A percentile compares a stretch with the other conserved stretches of the same genome.
Conservation (phyloP, 345 rosid genomes). For the Bretschneidera sinensis region DNA sequence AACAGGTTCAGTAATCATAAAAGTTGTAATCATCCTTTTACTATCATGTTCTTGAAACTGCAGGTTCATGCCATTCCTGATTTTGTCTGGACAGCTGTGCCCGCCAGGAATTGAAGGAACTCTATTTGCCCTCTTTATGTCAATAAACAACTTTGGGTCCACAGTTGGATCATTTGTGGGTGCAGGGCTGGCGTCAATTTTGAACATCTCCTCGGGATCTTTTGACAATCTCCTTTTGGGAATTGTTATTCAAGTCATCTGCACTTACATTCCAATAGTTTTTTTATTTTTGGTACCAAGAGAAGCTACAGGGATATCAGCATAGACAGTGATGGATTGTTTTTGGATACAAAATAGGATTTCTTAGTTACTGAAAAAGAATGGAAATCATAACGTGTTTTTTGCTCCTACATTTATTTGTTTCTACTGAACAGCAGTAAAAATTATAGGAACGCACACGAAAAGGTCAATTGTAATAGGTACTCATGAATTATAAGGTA, state of each 20-base stretch:
- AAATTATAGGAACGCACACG: too few species aligned
- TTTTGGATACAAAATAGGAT: background rate
- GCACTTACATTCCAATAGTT: conserved; percentile 69
- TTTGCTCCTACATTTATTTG: background rate
- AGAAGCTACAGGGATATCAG: conserved; percentile 80
- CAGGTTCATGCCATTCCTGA: conserved; percentile 98
- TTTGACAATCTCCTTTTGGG: conserved; percentile 77
- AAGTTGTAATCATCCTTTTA: conserved; percentile 2
- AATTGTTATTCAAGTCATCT: conserved; percentile 60
- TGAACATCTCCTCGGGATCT: conserved; percentile 80
- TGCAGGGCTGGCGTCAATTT: conserved; percentile 76
- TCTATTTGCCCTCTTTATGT: conserved; percentile 93
- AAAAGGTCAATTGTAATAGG: too few species aligned
- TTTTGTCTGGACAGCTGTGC: conserved; percentile 88
- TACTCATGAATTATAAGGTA: too few species aligned
- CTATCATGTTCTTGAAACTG: conserved; percentile 8
- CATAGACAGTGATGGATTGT: conserved; percentile 24
- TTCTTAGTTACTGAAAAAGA: background rate
- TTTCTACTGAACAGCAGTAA: background rate
- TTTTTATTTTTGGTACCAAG: conserved; percentile 82
- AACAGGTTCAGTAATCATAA: too few species aligned
- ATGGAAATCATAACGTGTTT: background rate
- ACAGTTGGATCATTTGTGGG: conserved; percentile 85
- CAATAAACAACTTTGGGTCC: conserved; percentile 84
- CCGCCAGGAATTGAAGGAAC: conserved; percentile 99